Evolutionary conservation across 345 rosid genomes (phyloP), one percentile per base, ranked within the genome.

Genomic region (Zanthoxylum bungeanum): DNA sequence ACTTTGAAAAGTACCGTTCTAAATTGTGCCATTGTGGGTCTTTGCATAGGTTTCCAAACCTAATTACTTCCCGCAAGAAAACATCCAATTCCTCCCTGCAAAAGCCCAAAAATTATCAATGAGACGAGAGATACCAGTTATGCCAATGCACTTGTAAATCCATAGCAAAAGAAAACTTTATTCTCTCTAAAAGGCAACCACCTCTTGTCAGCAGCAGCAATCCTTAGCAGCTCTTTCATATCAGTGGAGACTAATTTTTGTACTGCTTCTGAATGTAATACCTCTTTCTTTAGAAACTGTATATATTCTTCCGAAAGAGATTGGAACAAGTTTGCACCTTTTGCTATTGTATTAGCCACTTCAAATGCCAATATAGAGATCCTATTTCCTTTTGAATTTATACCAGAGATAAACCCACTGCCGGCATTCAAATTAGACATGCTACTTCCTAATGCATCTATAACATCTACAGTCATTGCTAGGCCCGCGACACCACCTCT

Each of bases 171-270:
- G 31, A 17, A 62, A 63, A 49, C n/a, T 42, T 12, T 36, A 24
- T 69, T n/a, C 24, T 56, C 60, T 72, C n/a, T 49, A 53, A 40
- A 16, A 65, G 64, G 73, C 66, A 81, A 34, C 74, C 70, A 94
- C 97, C 95, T 92, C 85, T 92, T 92, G 79, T 94, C 98, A 68
- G 93, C 81, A 55, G 97, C 97, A 79, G 92, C 97, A 80, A 94
- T 84, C 21, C 74, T 73, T 24, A 84, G 85, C 84, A 94, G 79
- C 83, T 86, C 96, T 36, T 55, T 62, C 60, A 80, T 82, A 66
- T 92, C 84, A 2, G 86, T 78, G 44, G 97, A 94, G 70, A 94
- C 92, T 79, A 94, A 75, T 57, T 75, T 76, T 66, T 82, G 85
- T 50, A 92, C 91, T 36, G 89, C 98, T 78, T 78, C 83, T 33